Percentiles rank a stretch among this genome's conserved stretches.
Conservation (phyloP, 768 basidiomycete species). For the Amanita thiersii region DNA sequence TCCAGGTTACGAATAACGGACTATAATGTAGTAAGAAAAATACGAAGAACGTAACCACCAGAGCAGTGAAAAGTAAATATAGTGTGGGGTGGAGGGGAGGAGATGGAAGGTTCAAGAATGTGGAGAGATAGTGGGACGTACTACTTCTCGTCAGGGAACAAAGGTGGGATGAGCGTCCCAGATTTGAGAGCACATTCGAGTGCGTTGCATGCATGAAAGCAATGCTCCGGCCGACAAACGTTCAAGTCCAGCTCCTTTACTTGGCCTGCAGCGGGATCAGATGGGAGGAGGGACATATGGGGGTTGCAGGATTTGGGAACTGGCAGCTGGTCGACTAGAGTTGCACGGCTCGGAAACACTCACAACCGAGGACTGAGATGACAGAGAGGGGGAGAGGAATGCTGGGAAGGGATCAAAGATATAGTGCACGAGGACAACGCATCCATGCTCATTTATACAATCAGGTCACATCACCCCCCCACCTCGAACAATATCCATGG, state of each 20-base stretch:
- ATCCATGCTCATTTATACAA: slow-evolving; percentile 7
- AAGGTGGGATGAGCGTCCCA: slow-evolving; percentile 47
- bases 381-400: slow-evolving; percentile 3
- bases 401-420: neutral
- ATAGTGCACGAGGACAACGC: slow-evolving; percentile 4
- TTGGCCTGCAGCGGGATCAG: slow-evolving; percentile 35
- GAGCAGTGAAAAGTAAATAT: no score
- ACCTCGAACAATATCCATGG: slow-evolving; percentile 8
- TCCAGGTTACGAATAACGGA: slow-evolving; percentile 97
- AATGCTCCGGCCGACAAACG: slow-evolving; percentile 66
- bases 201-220: slow-evolving; percentile 75
- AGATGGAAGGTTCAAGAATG: no score
- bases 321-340: slow-evolving; percentile 7
- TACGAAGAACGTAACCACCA: neutral
- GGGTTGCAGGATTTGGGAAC: slow-evolving; percentile 12
- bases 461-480: slow-evolving; percentile 5
- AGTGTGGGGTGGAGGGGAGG: no score
- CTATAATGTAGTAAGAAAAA: slow-evolving; percentile 39
- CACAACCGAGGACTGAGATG: slow-evolving; percentile 2
- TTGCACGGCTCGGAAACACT: slow-evolving; percentile 2
- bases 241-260: slow-evolving; percentile 26
- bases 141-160: slow-evolving; percentile 73
- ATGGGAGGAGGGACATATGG: slow-evolving; percentile 52
- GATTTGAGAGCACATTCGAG: slow-evolving; percentile 69
- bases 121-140: slow-evolving; percentile 40